Conservation (phyloP, 805 yeast genomes). For the Pichia insulana region DNA sequence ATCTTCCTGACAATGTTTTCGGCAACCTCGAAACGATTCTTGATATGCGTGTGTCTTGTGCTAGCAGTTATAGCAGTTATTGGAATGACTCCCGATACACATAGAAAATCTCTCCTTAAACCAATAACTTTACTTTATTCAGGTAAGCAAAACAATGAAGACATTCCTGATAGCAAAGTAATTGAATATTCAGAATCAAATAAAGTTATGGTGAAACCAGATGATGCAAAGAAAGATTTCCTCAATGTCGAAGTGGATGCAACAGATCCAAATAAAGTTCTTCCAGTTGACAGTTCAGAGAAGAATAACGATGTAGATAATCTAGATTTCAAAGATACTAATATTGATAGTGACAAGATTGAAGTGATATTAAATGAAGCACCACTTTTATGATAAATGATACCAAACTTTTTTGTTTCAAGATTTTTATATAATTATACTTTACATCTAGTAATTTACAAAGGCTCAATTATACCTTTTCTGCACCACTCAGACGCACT, state of each 20-base stretch:
- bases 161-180: background rate
- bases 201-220: conserved; percentile 6
- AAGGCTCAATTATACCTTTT: conserved; percentile 35
- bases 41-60: conserved; percentile 3
- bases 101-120: background rate
- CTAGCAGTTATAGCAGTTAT: conserved; percentile 8
- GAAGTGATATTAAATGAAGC: conserved; percentile 5
- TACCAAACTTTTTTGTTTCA: too few species aligned
- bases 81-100: conserved; percentile 10
- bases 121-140: conserved; percentile 2
- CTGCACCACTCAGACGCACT: conserved; percentile 90
- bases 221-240: conserved; percentile 1
- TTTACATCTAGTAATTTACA: background rate
- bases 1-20: conserved; percentile 6
- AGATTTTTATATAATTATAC: background rate
- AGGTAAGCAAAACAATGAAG: background rate
- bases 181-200: conserved; percentile 3
- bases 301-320: background rate
- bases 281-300: conserved; percentile 4
- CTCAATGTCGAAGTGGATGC: background rate
- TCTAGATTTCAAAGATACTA: background rate
- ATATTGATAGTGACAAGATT: background rate
- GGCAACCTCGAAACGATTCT: conserved; percentile 4
- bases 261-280: background rate
- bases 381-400: background rate